Conservation (phyloP, 768 basidiomycete species). For the Baorangia bicolor region DNA sequence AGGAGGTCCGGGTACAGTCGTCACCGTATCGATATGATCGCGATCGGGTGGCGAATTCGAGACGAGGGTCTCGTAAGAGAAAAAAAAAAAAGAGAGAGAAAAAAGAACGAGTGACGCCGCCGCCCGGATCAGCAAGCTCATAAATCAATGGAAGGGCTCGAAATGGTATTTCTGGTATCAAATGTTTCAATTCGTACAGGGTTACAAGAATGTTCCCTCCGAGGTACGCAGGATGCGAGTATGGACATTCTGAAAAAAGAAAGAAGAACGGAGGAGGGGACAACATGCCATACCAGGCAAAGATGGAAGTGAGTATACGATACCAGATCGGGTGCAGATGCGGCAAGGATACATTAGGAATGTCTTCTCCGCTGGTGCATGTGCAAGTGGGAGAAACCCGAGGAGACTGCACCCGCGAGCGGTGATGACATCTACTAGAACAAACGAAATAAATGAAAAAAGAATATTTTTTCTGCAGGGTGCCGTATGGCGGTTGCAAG, state of each 20-base stretch:
- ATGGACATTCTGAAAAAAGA: slow-evolving; percentile 10
- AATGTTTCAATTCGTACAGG: slow-evolving; percentile 22
- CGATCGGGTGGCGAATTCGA: slow-evolving; percentile 6
- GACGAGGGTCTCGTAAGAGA: slow-evolving; percentile 4
- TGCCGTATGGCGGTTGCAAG: slow-evolving; percentile 26
- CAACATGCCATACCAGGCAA: slow-evolving; percentile 12
- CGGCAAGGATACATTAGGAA: slow-evolving; percentile 23
- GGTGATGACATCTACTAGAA: slow-evolving; percentile 21
- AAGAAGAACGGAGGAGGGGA: slow-evolving; percentile 5
- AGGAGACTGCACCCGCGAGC: slow-evolving; percentile 24
- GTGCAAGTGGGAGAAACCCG: slow-evolving; percentile 17
- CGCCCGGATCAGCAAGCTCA: slow-evolving; percentile 10
- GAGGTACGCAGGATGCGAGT: slow-evolving; percentile 5
- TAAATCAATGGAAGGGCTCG: slow-evolving; percentile 3
- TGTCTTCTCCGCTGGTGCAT: slow-evolving; percentile 21
- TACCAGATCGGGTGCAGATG: slow-evolving; percentile 25
- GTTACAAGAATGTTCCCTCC: slow-evolving; percentile 20
- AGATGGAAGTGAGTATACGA: slow-evolving; percentile 14
- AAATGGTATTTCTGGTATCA: slow-evolving; percentile 17
- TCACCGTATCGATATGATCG: slow-evolving; percentile 4
- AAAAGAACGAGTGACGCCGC: slow-evolving; percentile 1
- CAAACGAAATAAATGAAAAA: slow-evolving; percentile 19
- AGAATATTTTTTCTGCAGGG: slow-evolving; percentile 17
- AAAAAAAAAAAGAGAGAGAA: background rate
- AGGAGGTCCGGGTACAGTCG: slow-evolving; percentile 3